Conservation (phyloP, 352 stramenopile species). For the Pythium phragmitis region DNA sequence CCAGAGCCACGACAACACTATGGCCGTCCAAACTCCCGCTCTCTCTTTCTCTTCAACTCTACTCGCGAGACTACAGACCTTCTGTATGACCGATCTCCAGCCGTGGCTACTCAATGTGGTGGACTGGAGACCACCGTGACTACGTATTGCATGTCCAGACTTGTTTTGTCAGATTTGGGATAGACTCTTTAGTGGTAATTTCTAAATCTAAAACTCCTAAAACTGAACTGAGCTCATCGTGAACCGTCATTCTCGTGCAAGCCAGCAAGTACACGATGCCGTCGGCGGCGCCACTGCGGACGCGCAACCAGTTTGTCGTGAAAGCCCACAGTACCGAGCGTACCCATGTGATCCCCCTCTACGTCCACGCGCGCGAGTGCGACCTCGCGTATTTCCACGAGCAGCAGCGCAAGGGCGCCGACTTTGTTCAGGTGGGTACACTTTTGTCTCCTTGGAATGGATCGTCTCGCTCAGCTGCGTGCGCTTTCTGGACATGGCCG, state of each 20-base stretch:
- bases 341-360: conserved; percentile 52
- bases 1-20: too few species aligned
- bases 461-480: neutral
- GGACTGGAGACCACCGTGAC: too few species aligned
- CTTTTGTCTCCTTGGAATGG: neutral
- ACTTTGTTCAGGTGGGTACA: conserved; percentile 41
- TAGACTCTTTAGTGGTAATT: too few species aligned
- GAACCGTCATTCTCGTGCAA: neutral
- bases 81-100: too few species aligned
- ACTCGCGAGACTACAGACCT: too few species aligned
- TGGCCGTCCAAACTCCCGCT: too few species aligned
- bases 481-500: neutral
- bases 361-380: conserved; percentile 55
- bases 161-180: too few species aligned
- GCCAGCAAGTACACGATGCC: neutral
- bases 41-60: too few species aligned
- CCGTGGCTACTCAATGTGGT: too few species aligned
- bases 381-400: conserved; percentile 61
- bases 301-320: conserved; percentile 64
- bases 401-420: conserved; percentile 21
- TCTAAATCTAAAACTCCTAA: too few species aligned
- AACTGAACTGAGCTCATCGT: neutral
- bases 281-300: conserved; percentile 39
- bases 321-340: conserved; percentile 43
- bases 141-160: too few species aligned